Conservation (phyloP, 2,329 filamentous ascomycete species). For the Ophiostoma quercus region DNA sequence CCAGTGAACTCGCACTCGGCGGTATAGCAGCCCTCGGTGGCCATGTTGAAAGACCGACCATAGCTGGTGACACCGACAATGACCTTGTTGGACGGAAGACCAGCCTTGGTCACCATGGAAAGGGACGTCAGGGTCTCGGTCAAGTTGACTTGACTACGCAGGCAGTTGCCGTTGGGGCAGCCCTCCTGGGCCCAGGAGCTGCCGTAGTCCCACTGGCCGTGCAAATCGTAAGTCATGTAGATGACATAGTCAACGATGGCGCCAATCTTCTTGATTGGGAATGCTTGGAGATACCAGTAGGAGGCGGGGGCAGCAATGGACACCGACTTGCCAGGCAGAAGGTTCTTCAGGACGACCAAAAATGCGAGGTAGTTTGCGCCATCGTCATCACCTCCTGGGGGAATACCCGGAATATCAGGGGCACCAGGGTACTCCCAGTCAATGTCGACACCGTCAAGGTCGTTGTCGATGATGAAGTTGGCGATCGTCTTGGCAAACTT, state of each 20-base stretch:
- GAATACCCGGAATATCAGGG: constrained; percentile 32
- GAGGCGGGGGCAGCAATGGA: constrained; percentile 32
- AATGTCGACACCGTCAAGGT: constrained; percentile 24
- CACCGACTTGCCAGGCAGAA: constrained; percentile 30
- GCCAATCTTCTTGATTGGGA: constrained; percentile 32
- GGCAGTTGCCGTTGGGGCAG: constrained; percentile 33
- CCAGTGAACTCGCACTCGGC: constrained; percentile 33
- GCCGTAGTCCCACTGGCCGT: constrained; percentile 39
- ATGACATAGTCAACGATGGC: constrained; percentile 34
- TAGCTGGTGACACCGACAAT: constrained; percentile 35
- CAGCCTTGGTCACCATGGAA: constrained; percentile 38
- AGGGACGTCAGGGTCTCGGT: constrained; percentile 36
- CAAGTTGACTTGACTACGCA: constrained; percentile 36
- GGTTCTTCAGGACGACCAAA: constrained; percentile 29
- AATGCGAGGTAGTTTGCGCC: constrained; percentile 36
- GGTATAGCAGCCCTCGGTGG: constrained; percentile 30
- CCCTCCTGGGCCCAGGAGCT: constrained; percentile 25
- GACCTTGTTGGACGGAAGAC: constrained; percentile 32
- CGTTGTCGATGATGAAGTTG: constrained; percentile 8
- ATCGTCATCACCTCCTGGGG: constrained; percentile 31
- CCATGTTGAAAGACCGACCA: constrained; percentile 36
- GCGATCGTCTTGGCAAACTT: neutral
- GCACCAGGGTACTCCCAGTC: constrained; percentile 25
- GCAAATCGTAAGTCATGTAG: constrained; percentile 36
- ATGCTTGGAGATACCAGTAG: constrained; percentile 34